phyloP scores from a whole-genome alignment of 2,329 filamentous ascomycete genomes.

The Aspergillus costaricaensis region DNA sequence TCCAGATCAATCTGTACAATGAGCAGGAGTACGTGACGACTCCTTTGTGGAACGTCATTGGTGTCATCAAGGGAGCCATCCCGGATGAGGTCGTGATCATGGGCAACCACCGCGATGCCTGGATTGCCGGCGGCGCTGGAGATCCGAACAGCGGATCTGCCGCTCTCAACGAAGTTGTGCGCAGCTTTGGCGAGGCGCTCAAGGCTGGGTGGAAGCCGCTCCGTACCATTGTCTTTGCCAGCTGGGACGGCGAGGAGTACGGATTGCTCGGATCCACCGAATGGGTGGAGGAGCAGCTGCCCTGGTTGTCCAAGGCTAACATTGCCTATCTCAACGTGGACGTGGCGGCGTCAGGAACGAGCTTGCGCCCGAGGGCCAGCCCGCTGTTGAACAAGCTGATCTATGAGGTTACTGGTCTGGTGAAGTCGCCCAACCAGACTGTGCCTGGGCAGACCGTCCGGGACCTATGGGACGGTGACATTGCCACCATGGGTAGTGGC shows the following conservation, averaged over 20 bases:
- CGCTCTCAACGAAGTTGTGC: constrained; percentile 74
- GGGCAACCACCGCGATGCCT: constrained; percentile 90
- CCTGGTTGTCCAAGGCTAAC: constrained; percentile 72
- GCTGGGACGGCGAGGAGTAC: constrained; percentile 83
- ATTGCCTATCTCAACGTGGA: constrained; percentile 88
- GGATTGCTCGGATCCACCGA: constrained; percentile 84
- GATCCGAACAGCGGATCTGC: constrained; percentile 84
- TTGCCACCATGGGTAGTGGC: constrained; percentile 69
- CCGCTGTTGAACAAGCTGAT: constrained; percentile 75
- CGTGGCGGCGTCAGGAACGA: constrained; percentile 66
- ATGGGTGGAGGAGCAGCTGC: constrained; percentile 87
- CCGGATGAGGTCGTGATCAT: constrained; percentile 83
- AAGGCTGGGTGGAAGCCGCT: constrained; percentile 78
- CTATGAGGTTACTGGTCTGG: constrained; percentile 63
- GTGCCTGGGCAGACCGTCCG: constrained; percentile 67
- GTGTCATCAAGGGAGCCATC: constrained; percentile 84
- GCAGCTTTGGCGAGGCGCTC: constrained; percentile 71
- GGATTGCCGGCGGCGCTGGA: constrained; percentile 80
- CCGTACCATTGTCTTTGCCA: constrained; percentile 89
- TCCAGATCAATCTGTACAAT: constrained; percentile 74
- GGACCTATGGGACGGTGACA: constrained; percentile 66
- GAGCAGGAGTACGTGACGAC: constrained; percentile 80
- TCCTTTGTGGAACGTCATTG: constrained; percentile 88
- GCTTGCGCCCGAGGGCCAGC: constrained; percentile 67
- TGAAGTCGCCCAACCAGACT: constrained; percentile 75